Percentiles rank a stretch among this genome's conserved stretches.
phyloP scores from a whole-genome alignment of 441 rosid species.

The Dalechampia spathulata region DNA sequence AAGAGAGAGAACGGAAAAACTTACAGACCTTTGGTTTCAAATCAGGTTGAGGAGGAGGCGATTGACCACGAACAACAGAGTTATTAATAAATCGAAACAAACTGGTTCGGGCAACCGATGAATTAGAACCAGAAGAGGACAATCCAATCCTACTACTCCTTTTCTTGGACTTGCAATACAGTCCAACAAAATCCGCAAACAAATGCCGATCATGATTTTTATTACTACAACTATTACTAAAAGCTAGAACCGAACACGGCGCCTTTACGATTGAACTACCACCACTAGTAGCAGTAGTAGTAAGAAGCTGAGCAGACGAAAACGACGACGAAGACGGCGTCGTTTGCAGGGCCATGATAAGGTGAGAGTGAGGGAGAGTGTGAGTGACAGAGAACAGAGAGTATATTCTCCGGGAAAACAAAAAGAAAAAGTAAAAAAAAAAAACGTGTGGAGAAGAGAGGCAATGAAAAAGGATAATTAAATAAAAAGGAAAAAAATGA shows the following conservation, averaged over 20 bases:
- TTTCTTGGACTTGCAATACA: conserved; percentile 46
- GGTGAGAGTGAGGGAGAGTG: neutral
- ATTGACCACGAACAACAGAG: conserved; percentile 1
- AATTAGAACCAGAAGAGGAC: conserved; percentile 17
- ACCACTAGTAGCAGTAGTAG: neutral
- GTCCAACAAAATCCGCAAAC: conserved; percentile 69
- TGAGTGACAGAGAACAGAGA: conserved; percentile 1
- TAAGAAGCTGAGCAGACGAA: conserved; percentile 31
- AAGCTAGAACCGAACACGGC: conserved; percentile 40
- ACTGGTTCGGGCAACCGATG: neutral
- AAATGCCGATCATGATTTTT: too few relatives aligned
- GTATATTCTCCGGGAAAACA: neutral
- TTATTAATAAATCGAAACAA: conserved; percentile 1
- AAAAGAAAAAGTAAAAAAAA: conserved; percentile 6
- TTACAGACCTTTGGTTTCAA: conserved; percentile 12
- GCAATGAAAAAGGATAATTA: conserved; percentile 3
- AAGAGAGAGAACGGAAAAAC: neutral
- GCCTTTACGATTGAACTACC: conserved; percentile 12
- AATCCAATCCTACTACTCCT: conserved; percentile 48
- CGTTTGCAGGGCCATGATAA: conserved; percentile 42
- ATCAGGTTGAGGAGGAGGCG: conserved; percentile 5
- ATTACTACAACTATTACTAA: conserved; percentile 8
- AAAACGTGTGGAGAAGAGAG: conserved; percentile 26
- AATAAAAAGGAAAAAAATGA: too few relatives aligned
- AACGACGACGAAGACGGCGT: neutral